Evolutionary conservation across 495 filamentous ascomycete species (phyloP).

Genomic region (Lichenothelia convexa): DNA sequence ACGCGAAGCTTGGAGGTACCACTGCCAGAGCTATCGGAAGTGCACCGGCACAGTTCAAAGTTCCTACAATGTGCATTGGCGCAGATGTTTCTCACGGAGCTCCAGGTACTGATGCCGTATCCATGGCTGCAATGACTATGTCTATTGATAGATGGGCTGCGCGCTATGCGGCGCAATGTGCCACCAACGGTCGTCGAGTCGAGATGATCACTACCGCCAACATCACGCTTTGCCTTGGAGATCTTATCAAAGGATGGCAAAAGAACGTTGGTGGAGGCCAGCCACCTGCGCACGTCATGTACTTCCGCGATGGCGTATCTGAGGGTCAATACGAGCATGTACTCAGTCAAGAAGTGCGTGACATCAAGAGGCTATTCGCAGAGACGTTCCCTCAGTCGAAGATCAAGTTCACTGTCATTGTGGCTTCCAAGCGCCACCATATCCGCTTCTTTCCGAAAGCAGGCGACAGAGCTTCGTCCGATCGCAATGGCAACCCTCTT

Average conservation of each 20-base stretch:
- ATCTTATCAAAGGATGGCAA: slow-evolving; percentile 45
- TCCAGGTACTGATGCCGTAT: slow-evolving; percentile 44
- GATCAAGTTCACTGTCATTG: slow-evolving; percentile 58
- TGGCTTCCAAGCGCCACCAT: slow-evolving; percentile 86
- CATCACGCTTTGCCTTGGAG: slow-evolving; percentile 41
- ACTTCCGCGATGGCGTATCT: slow-evolving; percentile 87
- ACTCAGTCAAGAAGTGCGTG: slow-evolving; percentile 50
- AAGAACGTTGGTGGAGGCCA: slow-evolving; percentile 28
- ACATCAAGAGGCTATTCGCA: slow-evolving; percentile 43
- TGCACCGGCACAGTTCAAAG: not conserved
- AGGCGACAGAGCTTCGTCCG: slow-evolving; percentile 27
- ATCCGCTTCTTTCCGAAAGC: slow-evolving; percentile 68
- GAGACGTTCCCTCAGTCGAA: slow-evolving; percentile 12
- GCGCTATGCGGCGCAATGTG: slow-evolving; percentile 53
- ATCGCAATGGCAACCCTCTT: slow-evolving; percentile 58
- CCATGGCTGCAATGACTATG: slow-evolving; percentile 73
- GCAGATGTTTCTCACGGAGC: slow-evolving; percentile 74
- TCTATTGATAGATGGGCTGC: slow-evolving; percentile 43
- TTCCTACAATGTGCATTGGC: slow-evolving; percentile 58
- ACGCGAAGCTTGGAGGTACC: slow-evolving; percentile 80
- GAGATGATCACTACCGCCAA: slow-evolving; percentile 55
- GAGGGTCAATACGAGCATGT: slow-evolving; percentile 68
- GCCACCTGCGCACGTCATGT: slow-evolving; percentile 54
- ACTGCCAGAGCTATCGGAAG: slow-evolving; percentile 31
- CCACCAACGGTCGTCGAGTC: slow-evolving; percentile 57